A percentile compares a stretch with the other conserved stretches of the same genome.
Conservation (phyloP, 805 yeast species). For the Maudiozyma saulgeensis region DNA sequence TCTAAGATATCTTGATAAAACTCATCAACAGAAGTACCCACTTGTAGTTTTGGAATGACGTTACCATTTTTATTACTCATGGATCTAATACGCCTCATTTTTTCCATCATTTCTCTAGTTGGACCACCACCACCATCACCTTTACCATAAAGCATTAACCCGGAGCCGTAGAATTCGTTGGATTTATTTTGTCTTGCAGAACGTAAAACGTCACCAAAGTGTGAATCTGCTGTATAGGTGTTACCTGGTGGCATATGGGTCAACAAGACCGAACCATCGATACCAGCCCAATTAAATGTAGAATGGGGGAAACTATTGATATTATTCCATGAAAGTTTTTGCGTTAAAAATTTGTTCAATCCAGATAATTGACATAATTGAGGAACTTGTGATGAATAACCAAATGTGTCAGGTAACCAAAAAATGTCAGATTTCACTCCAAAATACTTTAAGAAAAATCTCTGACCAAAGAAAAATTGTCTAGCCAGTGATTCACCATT, state of each 20-base stretch:
- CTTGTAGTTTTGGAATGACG: conserved; percentile 64
- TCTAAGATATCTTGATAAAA: conserved; percentile 61
- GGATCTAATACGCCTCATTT: conserved; percentile 85
- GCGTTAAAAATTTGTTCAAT: conserved; percentile 78
- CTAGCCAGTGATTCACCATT: conserved; percentile 82
- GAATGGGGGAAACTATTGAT: conserved; percentile 83
- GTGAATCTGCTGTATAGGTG: conserved; percentile 88
- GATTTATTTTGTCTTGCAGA: conserved; percentile 77
- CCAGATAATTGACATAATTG: conserved; percentile 86
- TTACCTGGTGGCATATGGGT: conserved; percentile 98
- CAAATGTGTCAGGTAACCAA: conserved; percentile 98
- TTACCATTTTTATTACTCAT: conserved; percentile 68
- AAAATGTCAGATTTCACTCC: conserved; percentile 66
- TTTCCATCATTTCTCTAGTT: conserved; percentile 84
- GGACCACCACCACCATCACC: conserved; percentile 99
- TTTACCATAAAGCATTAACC: conserved; percentile 75
- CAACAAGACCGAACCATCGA: conserved; percentile 86
- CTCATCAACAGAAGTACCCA: conserved; percentile 65
- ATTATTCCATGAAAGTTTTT: conserved; percentile 93
- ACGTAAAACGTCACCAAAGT: conserved; percentile 85
- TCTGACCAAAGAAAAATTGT: conserved; percentile 84
- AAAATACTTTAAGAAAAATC: conserved; percentile 71
- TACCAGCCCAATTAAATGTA: conserved; percentile 91
- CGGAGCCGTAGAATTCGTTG: conserved; percentile 67
- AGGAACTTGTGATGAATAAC: conserved; percentile 91